Evolutionary conservation across 805 yeast genomes (phyloP), one percentile per base, ranked within the genome.

Genomic region (Candida maltosa): DNA sequence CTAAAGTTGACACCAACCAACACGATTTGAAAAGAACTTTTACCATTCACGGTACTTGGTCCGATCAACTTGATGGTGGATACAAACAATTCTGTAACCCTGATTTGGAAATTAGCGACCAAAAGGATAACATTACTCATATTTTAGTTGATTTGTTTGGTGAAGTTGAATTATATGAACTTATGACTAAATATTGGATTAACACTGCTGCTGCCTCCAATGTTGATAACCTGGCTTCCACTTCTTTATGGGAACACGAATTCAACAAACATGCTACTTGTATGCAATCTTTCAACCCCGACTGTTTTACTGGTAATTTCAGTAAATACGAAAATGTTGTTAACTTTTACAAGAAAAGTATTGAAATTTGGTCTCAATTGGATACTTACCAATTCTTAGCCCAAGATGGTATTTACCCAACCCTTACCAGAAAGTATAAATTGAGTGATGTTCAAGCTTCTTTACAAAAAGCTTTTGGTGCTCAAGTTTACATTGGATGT

Each of bases 21-120:
- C 32, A 36, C 19, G 34, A 37, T 24, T 34, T 29, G 16, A 20
- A 16, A 15, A 12, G 14, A 25, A 48, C 58, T 6, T 67, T 65
- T 44, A 67, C 73, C n/a, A 49, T 67, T 29, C 73, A 67, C 39
- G 73, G 73, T 3, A 54, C 65, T 29, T 66, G 72, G 72, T 69
- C 66, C 9, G 70, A 67, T 38, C 52, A 55, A 33, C 66, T 71
- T 40, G 63, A 65, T 37, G 70, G 70, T 3, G 47, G 59, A 2
- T 67, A 61, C 41, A 50, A 50, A 30, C 68, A 57, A 39, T 60
- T 59, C 40, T 65, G 72, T 47, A 51, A 61, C 40, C 51, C 56
- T 4, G 26, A 45, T 3, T 49, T 58, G 44, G 56, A 62, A 38
- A 51, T 60, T 25, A 45, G 47, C 3, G 56, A 59, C 11, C 49